Percentiles rank a stretch among this genome's conserved stretches.
phyloP scores from a whole-genome alignment of 768 basidiomycete species.

The Termitomyces sp. region DNA sequence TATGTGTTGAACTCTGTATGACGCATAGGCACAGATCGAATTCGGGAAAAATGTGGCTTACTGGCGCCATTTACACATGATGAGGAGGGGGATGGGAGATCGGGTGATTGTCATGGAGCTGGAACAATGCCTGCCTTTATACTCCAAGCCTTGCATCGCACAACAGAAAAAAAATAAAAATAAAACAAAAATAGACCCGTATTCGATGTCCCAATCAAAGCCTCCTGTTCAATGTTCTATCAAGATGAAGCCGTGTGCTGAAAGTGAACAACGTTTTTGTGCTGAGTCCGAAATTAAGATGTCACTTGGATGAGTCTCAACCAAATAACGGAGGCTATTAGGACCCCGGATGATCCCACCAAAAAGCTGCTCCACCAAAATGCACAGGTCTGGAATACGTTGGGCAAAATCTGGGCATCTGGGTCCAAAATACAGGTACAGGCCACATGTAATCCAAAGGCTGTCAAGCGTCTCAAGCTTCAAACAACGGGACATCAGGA shows the following conservation, averaged over 20 bases:
- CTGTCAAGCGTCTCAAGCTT: too few relatives aligned
- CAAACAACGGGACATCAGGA: not conserved
- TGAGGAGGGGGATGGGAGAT: slow-evolving; percentile 17
- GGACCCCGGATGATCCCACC: not conserved
- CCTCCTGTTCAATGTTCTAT: slow-evolving; percentile 12
- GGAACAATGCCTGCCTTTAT: slow-evolving; percentile 8
- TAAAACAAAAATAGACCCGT: slow-evolving; percentile 10
- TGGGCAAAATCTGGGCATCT: not conserved
- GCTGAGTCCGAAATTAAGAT: slow-evolving; percentile 14
- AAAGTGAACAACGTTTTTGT: slow-evolving; percentile 8
- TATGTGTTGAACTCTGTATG: slow-evolving; percentile 48
- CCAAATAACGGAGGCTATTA: slow-evolving; percentile 7
- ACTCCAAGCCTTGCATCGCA: not conserved
- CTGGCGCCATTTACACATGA: slow-evolving; percentile 76
- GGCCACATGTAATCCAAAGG: not conserved
- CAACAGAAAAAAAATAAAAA: slow-evolving; percentile 10
- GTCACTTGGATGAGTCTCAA: slow-evolving; percentile 9
- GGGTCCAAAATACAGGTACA: not conserved
- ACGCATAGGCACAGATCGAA: slow-evolving; percentile 13
- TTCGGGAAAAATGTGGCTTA: slow-evolving; percentile 23
- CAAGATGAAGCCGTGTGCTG: slow-evolving; percentile 13
- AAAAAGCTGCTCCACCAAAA: not conserved
- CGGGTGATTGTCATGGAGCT: slow-evolving; percentile 7
- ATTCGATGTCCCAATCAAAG: slow-evolving; percentile 8
- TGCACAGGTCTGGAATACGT: not conserved